Base-by-base conservation (phyloP, 179 eudicot genomes). In the Drosera spatulata region DNA sequence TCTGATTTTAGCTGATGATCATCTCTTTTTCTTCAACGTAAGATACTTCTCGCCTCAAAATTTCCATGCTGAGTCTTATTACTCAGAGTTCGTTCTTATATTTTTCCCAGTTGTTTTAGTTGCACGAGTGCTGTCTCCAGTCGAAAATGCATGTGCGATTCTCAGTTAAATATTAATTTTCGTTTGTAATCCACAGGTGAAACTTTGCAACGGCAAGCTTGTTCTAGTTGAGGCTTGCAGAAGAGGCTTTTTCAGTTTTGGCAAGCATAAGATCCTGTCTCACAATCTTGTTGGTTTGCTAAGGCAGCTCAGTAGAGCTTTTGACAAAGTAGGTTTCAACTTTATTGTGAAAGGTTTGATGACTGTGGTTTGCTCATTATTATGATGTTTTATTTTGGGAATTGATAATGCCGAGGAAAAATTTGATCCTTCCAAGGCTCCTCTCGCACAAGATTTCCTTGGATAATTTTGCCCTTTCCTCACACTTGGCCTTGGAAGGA, bases 211-310 rank as follows among this genome's bases (percentile, higher is more conserved):
- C 76, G 99, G 99, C 59, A 94, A 94, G 75, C 63, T 84, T 75
- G 71, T 82, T 55, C 75, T 66, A 15, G 74, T 94, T 61, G 97
- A 94, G 68, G 94, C 82, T 73, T 91, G 96, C 80, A 80, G 75
- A 46, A 82, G 88, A 65, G 99, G 97, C 42, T 94, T 91, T 67
- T 77, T 76, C 59, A 80, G 78, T 62, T 63, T 69, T 62, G 97
- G 99, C 62, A 94, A 91, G 87, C 96, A 94, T 66, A 85, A 76
- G 50, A 69, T 94, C 50, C 79, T 87, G 71, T 74, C 82, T 72
- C 97, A 94, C 81, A 90, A 77, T 78, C 91, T 94, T 72, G 91
- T 94, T 66, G 99, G 91, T 79, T 66, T 94, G 83, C 66, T 94
- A 56, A 77, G 97, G 7, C 99, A 91, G 58, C 81, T 90, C 53